A percentile compares a stretch with the other conserved stretches of the same genome.
Evolutionary conservation across 208 protist genomes (phyloP).

Genomic region (Borovskyia barvae): DNA sequence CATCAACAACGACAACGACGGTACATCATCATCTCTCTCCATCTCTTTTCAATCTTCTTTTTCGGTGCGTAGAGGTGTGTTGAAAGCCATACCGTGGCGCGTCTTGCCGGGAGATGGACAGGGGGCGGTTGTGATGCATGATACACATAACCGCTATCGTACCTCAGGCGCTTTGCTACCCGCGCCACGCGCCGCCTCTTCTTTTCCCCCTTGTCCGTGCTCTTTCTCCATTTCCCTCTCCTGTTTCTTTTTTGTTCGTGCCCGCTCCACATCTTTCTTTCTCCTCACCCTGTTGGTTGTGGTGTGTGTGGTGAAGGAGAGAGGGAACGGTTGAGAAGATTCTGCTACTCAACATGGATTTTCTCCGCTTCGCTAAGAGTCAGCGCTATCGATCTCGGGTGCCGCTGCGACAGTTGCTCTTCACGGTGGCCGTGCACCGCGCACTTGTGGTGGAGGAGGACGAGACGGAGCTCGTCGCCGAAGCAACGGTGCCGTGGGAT

Average conservation of each 20-base stretch:
- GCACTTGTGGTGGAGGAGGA: conserved; percentile 70
- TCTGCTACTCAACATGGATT: no score
- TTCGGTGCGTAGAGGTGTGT: no score
- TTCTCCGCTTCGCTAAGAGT: conserved; percentile 50
- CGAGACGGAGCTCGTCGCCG: conserved; percentile 40
- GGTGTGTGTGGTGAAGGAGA: no score
- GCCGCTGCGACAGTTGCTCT: conserved; percentile 49
- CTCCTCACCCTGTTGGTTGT: no score
- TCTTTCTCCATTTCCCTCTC: neutral
- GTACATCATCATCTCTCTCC: no score
- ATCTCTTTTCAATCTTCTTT: no score
- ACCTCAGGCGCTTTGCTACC: neutral
- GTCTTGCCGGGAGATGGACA: no score
- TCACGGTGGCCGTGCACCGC: conserved; percentile 59
- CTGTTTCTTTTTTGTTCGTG: neutral
- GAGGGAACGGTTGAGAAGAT: no score
- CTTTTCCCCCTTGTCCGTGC: neutral
- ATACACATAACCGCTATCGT: neutral
- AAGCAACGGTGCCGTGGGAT: conserved; percentile 51
- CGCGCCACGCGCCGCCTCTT: neutral
- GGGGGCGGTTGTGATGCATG: no score
- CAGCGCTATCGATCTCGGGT: conserved; percentile 53
- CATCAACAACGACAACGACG: no score
- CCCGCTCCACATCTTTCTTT: neutral
- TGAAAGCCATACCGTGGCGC: no score